Conservation (phyloP, 257 asterid species). For the Nicotiana sylvestris region DNA sequence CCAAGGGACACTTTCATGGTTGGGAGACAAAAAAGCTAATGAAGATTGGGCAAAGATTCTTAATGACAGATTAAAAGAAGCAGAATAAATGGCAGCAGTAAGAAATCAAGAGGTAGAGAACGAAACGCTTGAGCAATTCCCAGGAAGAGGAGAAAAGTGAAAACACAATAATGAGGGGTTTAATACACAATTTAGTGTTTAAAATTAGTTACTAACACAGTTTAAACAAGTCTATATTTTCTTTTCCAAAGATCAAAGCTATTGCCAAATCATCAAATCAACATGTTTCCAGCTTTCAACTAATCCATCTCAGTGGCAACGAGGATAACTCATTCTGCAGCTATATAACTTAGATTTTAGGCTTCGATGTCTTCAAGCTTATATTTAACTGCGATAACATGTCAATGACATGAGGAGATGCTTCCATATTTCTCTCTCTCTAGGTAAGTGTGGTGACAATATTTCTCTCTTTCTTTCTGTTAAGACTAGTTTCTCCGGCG, state of each 20-base stretch:
- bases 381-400: not conserved
- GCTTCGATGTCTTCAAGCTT: not conserved
- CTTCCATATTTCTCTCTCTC: too few relatives aligned
- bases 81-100: not conserved
- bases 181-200: not conserved
- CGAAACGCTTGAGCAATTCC: not conserved
- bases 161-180: not conserved
- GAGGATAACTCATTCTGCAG: constrained; percentile 2
- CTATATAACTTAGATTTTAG: not conserved
- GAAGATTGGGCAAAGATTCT: not conserved
- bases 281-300: constrained; percentile 7
- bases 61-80: not conserved
- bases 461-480: too few relatives aligned
- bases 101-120: not conserved
- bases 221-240: not conserved
- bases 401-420: too few relatives aligned
- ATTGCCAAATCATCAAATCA: not conserved
- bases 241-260: not conserved
- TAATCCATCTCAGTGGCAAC: not conserved
- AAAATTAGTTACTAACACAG: not conserved
- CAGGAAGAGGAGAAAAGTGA: not conserved
- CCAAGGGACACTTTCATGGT: not conserved
- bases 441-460: too few relatives aligned
- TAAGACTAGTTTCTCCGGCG: too few relatives aligned
- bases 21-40: not conserved